phyloP scores from a whole-genome alignment of 2,329 filamentous ascomycete species.

The Cyanodermella asteris region DNA sequence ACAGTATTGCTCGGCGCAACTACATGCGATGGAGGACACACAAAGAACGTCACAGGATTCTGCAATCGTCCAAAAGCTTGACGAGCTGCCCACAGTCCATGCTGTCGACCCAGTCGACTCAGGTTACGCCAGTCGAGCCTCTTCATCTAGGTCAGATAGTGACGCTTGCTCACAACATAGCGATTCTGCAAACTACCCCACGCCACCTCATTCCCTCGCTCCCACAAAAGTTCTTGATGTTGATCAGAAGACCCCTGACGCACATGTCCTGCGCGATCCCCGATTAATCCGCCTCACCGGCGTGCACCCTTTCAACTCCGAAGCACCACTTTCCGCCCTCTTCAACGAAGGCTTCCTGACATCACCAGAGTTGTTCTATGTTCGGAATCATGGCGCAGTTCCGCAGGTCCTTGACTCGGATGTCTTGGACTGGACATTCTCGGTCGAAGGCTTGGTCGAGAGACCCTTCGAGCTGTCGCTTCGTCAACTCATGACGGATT shows the following conservation, averaged over 20 bases:
- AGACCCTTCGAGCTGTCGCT: conserved; percentile 52
- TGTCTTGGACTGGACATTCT: conserved; percentile 60
- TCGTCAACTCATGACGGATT: conserved; percentile 48
- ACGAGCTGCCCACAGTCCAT: too few relatives aligned
- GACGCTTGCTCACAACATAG: too few relatives aligned
- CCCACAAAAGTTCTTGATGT: conserved; percentile 44
- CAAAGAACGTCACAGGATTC: too few relatives aligned
- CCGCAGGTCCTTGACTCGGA: conserved; percentile 52
- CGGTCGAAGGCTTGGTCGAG: conserved; percentile 65
- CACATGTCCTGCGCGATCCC: conserved; percentile 57
- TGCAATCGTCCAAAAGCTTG: too few relatives aligned
- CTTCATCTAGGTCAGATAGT: too few relatives aligned
- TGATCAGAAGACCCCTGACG: conserved; percentile 66
- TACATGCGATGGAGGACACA: too few relatives aligned
- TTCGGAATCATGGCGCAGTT: conserved; percentile 72
- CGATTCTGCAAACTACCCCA: too few relatives aligned
- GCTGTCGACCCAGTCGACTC: too few relatives aligned
- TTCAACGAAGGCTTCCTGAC: conserved; percentile 67
- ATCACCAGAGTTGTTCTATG: conserved; percentile 72
- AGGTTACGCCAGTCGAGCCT: too few relatives aligned
- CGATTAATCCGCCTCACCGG: conserved; percentile 72
- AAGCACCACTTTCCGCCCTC: conserved; percentile 57
- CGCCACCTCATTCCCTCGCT: conserved; percentile 41
- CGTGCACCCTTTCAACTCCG: conserved; percentile 76
- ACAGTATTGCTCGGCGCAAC: too few relatives aligned